Evolutionary conservation across 2,329 filamentous ascomycete genomes (phyloP), one percentile per base, ranked within the genome.

Genomic region (Capronia americana): DNA sequence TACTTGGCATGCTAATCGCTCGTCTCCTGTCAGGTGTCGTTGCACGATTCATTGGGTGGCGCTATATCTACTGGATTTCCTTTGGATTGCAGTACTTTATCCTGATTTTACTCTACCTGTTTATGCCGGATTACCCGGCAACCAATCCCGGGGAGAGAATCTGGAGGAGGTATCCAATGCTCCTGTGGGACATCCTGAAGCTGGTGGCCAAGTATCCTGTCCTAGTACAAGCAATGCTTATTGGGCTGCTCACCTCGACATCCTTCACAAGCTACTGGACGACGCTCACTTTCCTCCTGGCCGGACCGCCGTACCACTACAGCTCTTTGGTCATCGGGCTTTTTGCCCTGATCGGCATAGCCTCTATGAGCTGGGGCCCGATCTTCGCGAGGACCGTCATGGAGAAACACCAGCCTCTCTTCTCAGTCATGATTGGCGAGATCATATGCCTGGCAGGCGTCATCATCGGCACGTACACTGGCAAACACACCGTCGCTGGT

Each of bases 121-220:
- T 88, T 77, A 90, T 95, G 88, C 91, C 91, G 0, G 90, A 93
- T 75, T 95, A 95, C 70, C 92, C 91, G 0, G 84, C 86, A 1
- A 90, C 90, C 4, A 93, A 93, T 73, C 87, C 87, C 0, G 78
- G 53, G n/a, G 65, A 58, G 60, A 66, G 51, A 17, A 67, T 68
- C 79, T 3, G 86, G 86, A 65, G 62, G 57, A 71, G 67, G 26
- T 71, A 73, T 55, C 71, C 69, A 32, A 50, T 50, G 86, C 85
- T 91, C 67, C 81, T 94, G 2, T 85, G 82, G 77, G 86, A 84
- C 38, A 92, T 94, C 24, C 73, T 87, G 3, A 77, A 82, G 34
- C 86, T 94, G 77, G 78, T 91, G 41, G 78, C 86, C 57, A 85
- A 83, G 3, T 84, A 93, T 56, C 90, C 92, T 0, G 79, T 91